Evolutionary conservation across 768 basidiomycete species (phyloP), one percentile per base, ranked within the genome.

Genomic region (Agaricus blazei): DNA sequence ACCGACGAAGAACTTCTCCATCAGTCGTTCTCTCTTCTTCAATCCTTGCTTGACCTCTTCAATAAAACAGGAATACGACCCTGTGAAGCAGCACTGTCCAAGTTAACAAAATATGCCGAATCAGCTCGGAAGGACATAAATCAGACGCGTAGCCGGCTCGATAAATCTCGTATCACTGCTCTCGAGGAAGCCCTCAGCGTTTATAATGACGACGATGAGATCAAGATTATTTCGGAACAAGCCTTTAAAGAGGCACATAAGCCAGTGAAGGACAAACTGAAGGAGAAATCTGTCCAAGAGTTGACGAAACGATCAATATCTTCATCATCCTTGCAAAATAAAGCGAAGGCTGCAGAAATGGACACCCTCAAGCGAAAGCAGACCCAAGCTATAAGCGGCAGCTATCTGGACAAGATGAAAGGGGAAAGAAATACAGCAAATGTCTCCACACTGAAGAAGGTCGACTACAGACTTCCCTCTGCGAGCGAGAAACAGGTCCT

Each of bases 1-100:
- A 98, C 94, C 11, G 93, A 98, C 68, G 81, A 87, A 62, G 96
- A 98, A 65, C 78, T 97, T 5, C 75, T 98, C 2, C 87, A 94
- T 68, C 92, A 95, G 63, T 88, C 93, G 0, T 93, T 91, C 60
- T 76, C 89, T 48, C 77, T 98, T 23, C 73, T 98, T 24, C 85
- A 90, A 63, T 81, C 84, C 11, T 77, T 98, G 27, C 74, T 98
- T 48, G 79, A 82, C 19, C 83, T 88, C 57, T 93, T 97, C 71
- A 79, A 79, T 50, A 81, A 84, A 44, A 81, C 81, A 2, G 68
- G 73, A 5, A 72, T 85, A 3, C 73, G 68, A 2, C 92, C 88
- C 1, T 73, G 74, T 3, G 72, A 80, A 27, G 73, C 70, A 19
- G 80, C 79, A 2, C 65, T 92, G n/a, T 68, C 72, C 51, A 89